Base-by-base conservation (phyloP, 1,284 basidiomycete genomes). In the Moniliophthora roreri region DNA sequence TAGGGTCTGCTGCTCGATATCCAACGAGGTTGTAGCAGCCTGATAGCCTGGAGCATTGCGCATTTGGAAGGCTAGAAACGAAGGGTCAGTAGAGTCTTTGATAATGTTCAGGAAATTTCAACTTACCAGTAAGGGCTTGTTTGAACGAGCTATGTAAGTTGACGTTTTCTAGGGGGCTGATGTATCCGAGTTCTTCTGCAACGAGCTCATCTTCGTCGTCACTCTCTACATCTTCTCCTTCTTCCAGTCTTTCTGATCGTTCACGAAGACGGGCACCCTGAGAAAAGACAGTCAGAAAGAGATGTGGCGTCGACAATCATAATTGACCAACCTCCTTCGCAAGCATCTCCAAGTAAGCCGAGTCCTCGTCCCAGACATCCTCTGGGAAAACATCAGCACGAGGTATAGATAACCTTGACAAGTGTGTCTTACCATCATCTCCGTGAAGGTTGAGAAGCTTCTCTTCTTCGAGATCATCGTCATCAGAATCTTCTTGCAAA, bases 281-380 rank as follows among this genome's bases (percentile, higher is more conserved):
- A 2, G 54, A 44, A 28, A 51, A 52, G 35, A 38, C 32, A 42
- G 40, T 46, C 32, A 42, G 36, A 44, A 52, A 49, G 24, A 24
- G 16, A 48, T 16, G 40, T 24, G 56, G 49, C 52, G 51, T 20
- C 53, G 44, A 18, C 15, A 32, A 10, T 32, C n/a, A 40, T 26
- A 53, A 23, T 49, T 35, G 35, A 63, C 73, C 51, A 58, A 87
- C 89, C 81, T 92, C 89, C 61, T 82, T 83, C 8, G 89, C 89
- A 38, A 92, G 77, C 78, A 90, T 76, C 67, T 92, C 90, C 47
- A 91, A 75, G 64, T 91, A 91, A 2, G 85, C 87, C 2, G 89
- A 89, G 60, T 92, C 90, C 55, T 89, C 86, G 62, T 92, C 90
- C 85, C 87, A 91, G 15, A 92, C 88, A 64, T 91, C 89, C 60